phyloP scores from a whole-genome alignment of 305 asterid genomes.

The Caryopteris hybrid region DNA sequence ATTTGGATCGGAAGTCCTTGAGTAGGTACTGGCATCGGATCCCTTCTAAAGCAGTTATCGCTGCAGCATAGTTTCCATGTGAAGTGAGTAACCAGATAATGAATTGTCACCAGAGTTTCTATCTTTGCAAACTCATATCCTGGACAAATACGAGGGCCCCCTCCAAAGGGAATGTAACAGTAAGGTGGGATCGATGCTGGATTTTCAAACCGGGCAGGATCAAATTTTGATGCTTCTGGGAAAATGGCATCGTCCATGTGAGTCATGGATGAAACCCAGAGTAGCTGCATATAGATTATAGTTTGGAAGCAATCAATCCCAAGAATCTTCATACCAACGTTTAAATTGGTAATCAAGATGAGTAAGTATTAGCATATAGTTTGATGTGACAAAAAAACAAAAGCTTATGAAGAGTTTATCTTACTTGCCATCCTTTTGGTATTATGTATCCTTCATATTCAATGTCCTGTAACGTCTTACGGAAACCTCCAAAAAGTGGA shows the following conservation, averaged over 20 bases:
- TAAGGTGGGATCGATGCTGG: slow-evolving; percentile 51
- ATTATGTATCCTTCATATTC: slow-evolving; percentile 58
- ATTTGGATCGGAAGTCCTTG: slow-evolving; percentile 53
- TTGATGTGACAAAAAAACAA: not conserved
- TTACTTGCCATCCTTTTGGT: slow-evolving; percentile 87
- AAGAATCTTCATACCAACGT: too few relatives aligned
- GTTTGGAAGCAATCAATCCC: not conserved
- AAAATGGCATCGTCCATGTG: slow-evolving; percentile 58
- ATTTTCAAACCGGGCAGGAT: slow-evolving; percentile 49
- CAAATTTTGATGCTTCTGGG: slow-evolving; percentile 46
- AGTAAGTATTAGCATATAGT: not conserved
- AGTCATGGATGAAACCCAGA: slow-evolving; percentile 65
- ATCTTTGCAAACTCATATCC: slow-evolving; percentile 69
- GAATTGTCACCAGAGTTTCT: slow-evolving; percentile 49
- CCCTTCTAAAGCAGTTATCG: slow-evolving; percentile 41
- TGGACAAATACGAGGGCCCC: slow-evolving; percentile 64
- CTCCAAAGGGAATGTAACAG: slow-evolving; percentile 59
- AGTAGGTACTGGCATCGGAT: slow-evolving; percentile 59
- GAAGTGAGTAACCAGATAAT: slow-evolving; percentile 45
- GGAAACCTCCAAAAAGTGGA: slow-evolving; percentile 62
- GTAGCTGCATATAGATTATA: slow-evolving; percentile 32
- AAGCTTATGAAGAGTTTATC: not conserved
- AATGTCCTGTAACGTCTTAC: slow-evolving; percentile 49
- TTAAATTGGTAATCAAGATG: too few relatives aligned
- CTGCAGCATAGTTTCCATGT: slow-evolving; percentile 53